phyloP scores from a whole-genome alignment of 306 rosid genomes.

The Neltuma alba region DNA sequence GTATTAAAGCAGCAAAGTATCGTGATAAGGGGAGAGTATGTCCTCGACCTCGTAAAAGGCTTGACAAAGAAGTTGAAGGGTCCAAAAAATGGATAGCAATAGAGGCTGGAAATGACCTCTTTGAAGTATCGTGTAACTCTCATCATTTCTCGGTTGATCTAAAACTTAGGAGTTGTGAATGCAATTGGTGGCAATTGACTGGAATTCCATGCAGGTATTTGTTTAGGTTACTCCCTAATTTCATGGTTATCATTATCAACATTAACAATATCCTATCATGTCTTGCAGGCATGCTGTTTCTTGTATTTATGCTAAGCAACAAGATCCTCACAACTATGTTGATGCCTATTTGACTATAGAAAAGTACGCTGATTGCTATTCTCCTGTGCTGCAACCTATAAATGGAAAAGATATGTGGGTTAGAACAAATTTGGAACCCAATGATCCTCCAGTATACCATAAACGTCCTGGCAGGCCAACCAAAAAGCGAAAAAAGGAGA shows the following conservation, averaged over 20 bases:
- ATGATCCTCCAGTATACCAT: background rate
- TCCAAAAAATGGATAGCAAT: too few species aligned
- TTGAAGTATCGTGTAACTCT: too few species aligned
- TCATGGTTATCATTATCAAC: background rate
- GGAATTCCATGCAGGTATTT: background rate
- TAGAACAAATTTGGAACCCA: background rate
- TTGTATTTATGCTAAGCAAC: background rate
- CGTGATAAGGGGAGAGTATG: too few species aligned
- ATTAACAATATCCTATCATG: too few species aligned
- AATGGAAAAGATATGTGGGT: background rate
- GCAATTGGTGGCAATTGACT: background rate
- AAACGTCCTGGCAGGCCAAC: background rate
- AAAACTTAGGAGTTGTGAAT: too few species aligned
- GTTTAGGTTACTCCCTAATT: too few species aligned
- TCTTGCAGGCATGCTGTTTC: background rate
- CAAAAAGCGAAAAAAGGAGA: background rate
- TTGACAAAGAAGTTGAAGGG: too few species aligned
- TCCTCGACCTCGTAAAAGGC: too few species aligned
- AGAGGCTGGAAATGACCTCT: too few species aligned
- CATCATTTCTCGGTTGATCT: too few species aligned
- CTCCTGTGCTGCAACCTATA: background rate
- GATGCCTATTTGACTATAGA: background rate
- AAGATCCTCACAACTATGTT: background rate
- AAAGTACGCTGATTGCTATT: background rate
- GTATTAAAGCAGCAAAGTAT: too few species aligned